Conservation (phyloP, 331 rosid species). For the Rhamnella rubrinervis region DNA sequence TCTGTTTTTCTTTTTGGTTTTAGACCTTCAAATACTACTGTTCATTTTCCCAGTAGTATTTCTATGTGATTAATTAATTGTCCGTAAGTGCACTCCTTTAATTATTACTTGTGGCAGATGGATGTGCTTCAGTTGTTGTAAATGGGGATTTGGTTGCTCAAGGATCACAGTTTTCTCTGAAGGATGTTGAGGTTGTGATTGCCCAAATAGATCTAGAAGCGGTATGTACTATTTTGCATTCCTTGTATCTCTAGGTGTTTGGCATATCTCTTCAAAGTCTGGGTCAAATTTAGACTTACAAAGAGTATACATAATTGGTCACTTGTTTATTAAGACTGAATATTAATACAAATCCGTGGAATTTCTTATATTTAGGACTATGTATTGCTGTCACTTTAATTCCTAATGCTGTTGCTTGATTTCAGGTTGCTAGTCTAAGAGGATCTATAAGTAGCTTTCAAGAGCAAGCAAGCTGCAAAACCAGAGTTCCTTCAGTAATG, state of each 20-base stretch:
- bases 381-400: constrained; percentile 15
- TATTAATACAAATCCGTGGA: not conserved
- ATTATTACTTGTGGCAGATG: constrained; percentile 54
- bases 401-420: constrained; percentile 19
- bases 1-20: not conserved
- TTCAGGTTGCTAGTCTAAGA: constrained; percentile 93
- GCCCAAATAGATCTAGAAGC: constrained; percentile 94
- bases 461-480: constrained; percentile 97
- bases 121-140: constrained; percentile 80
- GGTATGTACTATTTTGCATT: constrained; percentile 48
- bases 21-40: not conserved
- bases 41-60: not conserved
- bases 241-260: not conserved
- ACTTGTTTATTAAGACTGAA: no score
- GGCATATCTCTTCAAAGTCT: not conserved
- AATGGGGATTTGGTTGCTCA: constrained; percentile 91
- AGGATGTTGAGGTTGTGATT: constrained; percentile 79
- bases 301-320: no score
- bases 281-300: not conserved
- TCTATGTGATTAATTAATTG: not conserved
- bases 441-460: constrained; percentile 95
- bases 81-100: not conserved
- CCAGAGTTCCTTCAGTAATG: constrained; percentile 67
- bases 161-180: constrained; percentile 95
- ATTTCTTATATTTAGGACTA: not conserved